phyloP scores from a whole-genome alignment of 305 asterid species.

The Nicotiana rustica region DNA sequence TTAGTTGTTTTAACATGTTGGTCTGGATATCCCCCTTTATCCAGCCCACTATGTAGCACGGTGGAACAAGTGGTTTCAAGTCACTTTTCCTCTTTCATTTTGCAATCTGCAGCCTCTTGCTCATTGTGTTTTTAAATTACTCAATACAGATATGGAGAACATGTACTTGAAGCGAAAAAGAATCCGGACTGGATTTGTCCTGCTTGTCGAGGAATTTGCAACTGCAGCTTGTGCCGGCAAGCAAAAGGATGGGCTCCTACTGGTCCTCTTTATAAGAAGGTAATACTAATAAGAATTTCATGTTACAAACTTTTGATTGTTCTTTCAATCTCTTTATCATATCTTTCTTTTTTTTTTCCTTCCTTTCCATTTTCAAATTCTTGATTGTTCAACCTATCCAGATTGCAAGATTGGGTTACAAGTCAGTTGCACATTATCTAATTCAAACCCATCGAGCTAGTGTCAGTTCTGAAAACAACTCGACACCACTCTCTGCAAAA shows the following conservation, averaged over 20 bases:
- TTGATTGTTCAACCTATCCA: conserved; percentile 38
- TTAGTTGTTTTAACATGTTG: conserved; percentile 4
- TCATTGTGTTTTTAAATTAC: background rate
- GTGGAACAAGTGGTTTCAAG: background rate
- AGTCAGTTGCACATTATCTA: conserved; percentile 96
- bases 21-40: background rate
- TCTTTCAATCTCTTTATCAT: background rate
- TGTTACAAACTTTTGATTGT: background rate
- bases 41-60: background rate
- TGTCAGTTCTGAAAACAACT: conserved; percentile 46
- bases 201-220: conserved; percentile 93
- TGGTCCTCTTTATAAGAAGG: conserved; percentile 88
- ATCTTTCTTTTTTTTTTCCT: background rate
- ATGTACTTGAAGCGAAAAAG: conserved; percentile 87
- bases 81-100: conserved; percentile 1
- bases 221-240: conserved; percentile 96
- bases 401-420: conserved; percentile 79
- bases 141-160: conserved; percentile 79
- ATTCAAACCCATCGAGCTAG: conserved; percentile 70
- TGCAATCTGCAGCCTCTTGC: background rate
- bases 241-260: conserved; percentile 99
- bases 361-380: conserved; percentile 1
- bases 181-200: conserved; percentile 94
- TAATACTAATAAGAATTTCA: conserved; percentile 35
- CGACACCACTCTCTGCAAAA: conserved; percentile 55